Conservation (phyloP, 75 land plant species). For the Sequoiadendron giganteum region DNA sequence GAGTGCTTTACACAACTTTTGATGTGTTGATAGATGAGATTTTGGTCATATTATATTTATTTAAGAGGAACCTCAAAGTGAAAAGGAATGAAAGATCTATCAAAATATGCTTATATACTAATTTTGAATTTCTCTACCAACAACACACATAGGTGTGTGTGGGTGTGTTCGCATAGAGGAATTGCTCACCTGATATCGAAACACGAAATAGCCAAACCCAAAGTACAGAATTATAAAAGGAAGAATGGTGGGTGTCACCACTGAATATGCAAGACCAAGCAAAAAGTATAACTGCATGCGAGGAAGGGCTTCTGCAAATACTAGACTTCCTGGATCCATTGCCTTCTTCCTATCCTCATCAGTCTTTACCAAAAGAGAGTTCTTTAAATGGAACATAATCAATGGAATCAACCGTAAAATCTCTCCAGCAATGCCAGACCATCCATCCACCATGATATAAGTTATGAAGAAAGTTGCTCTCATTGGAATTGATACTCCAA, state of each 20-base stretch:
- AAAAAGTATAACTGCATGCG: constrained; percentile 56
- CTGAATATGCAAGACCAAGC: constrained; percentile 54
- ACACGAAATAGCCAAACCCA: constrained; percentile 50
- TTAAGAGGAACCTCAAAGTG: background rate
- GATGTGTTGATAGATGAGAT: no score
- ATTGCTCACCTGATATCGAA: constrained; percentile 59
- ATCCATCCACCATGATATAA: constrained; percentile 74
- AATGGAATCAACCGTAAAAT: constrained; percentile 49
- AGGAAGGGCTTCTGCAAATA: constrained; percentile 33
- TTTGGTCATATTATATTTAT: background rate
- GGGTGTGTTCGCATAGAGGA: background rate
- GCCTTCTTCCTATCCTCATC: constrained; percentile 55
- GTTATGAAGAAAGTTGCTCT: constrained; percentile 71
- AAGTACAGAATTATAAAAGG: constrained; percentile 63
- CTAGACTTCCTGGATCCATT: constrained; percentile 52
- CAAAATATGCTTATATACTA: background rate
- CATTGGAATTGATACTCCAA: constrained; percentile 49
- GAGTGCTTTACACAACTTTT: no score
- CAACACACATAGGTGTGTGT: background rate
- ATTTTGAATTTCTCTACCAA: background rate
- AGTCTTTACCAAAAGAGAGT: constrained; percentile 45
- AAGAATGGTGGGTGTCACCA: constrained; percentile 50
- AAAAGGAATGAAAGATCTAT: background rate
- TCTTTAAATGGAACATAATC: constrained; percentile 48
- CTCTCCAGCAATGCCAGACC: constrained; percentile 59